Percentiles rank a stretch among this genome's conserved stretches.
These are phyloP conservation scores for Apiospora saccharicola DNA, from an alignment of 2,329 filamentous ascomycete species.

Conservation along the genomic window DNA sequence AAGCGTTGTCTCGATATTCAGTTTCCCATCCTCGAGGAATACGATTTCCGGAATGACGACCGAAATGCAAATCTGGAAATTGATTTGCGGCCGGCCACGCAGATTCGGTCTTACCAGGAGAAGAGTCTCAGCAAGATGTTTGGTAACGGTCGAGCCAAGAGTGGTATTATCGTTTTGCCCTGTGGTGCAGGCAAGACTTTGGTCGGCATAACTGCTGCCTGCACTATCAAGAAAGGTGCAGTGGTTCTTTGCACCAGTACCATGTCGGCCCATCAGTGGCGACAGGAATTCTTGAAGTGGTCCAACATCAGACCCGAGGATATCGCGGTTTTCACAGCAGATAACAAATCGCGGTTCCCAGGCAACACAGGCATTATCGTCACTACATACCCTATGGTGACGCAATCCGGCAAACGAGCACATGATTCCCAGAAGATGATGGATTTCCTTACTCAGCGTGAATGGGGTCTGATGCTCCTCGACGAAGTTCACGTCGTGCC, in stretches of 20 bases:
- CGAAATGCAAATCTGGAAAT: constrained; percentile 92
- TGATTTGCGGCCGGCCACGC: constrained; percentile 85
- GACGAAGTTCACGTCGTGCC: constrained; percentile 99
- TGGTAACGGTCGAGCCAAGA: constrained; percentile 95
- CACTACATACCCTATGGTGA: constrained; percentile 99
- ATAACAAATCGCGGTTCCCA: constrained; percentile 84
- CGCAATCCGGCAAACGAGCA: constrained; percentile 83
- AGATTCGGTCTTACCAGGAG: constrained; percentile 94
- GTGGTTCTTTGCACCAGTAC: constrained; percentile 96
- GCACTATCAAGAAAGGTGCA: constrained; percentile 95
- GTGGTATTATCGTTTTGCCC: constrained; percentile 94
- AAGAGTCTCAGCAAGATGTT: constrained; percentile 99
- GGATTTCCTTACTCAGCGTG: constrained; percentile 85
- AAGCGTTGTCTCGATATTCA: constrained; percentile 88
- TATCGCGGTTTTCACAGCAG: constrained; percentile 93
- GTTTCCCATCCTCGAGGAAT: constrained; percentile 91
- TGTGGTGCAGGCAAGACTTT: constrained; percentile 97
- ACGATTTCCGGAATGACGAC: constrained; percentile 93
- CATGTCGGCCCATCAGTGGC: constrained; percentile 98
- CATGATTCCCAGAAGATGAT: constrained; percentile 98
- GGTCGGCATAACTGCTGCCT: constrained; percentile 97
- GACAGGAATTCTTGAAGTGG: constrained; percentile 97
- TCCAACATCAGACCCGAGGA: constrained; percentile 94
- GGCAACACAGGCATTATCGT: constrained; percentile 95
- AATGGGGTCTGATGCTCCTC: constrained; percentile 97